Conservation (phyloP, 2,329 filamentous ascomycete genomes). For the Colletotrichum sp. region DNA sequence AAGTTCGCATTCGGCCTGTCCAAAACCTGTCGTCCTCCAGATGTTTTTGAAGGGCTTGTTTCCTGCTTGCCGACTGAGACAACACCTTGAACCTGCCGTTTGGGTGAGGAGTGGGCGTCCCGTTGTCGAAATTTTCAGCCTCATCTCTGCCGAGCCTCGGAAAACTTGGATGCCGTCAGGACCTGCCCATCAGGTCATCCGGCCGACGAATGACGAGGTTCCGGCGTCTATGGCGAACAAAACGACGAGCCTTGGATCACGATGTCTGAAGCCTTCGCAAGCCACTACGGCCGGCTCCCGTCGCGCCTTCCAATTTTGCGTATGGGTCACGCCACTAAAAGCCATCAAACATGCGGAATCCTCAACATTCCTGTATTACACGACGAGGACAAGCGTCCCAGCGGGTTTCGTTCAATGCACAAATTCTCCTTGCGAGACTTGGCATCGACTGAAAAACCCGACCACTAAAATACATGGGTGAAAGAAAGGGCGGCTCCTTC, state of each 20-base stretch:
- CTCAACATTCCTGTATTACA: background rate
- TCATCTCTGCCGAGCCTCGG: background rate
- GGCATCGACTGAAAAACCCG: background rate
- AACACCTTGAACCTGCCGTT: background rate
- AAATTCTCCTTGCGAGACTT: background rate
- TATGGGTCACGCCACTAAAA: background rate
- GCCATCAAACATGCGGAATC: background rate
- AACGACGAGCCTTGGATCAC: fast-evolving
- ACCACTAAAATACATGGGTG: background rate
- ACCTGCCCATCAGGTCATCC: background rate
- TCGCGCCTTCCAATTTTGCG: too few relatives aligned
- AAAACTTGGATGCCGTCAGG: too few relatives aligned
- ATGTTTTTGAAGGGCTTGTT: background rate
- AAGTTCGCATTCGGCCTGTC: background rate
- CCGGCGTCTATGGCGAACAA: background rate
- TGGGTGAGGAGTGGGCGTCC: background rate
- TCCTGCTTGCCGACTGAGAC: background rate
- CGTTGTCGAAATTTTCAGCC: background rate
- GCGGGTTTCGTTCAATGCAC: background rate
- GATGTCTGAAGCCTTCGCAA: background rate
- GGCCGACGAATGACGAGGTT: background rate
- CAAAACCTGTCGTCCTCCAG: background rate
- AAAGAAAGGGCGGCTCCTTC: background rate
- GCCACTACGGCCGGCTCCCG: fast-evolving
- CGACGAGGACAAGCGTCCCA: background rate